Percentiles rank a stretch among this genome's conserved stretches.
These are phyloP conservation scores for Epichloe uncinata DNA, from an alignment of 2,329 filamentous ascomycete genomes.

Conservation along the genomic window DNA sequence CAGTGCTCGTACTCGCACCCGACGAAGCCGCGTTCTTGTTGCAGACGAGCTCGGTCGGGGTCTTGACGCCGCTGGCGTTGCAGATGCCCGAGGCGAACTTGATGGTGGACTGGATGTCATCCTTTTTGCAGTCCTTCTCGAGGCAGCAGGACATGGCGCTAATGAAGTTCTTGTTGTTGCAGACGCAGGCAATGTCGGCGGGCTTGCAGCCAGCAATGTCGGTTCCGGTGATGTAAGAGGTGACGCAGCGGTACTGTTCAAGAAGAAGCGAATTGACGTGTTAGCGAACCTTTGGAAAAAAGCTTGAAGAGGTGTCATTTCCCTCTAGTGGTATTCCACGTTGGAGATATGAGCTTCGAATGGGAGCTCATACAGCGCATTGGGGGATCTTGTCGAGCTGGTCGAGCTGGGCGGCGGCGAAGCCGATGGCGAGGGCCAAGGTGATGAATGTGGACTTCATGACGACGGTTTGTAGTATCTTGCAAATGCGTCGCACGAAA, in stretches of 20 bases:
- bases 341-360: background rate
- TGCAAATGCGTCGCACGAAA: background rate
- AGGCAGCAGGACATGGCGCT: slow-evolving; percentile 29
- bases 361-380: slow-evolving; percentile 14
- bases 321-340: too few relatives aligned
- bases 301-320: background rate
- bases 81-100: slow-evolving; percentile 26
- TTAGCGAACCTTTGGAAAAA: background rate
- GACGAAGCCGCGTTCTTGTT: slow-evolving; percentile 8
- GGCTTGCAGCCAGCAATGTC: slow-evolving; percentile 24
- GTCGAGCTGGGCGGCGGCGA: slow-evolving; percentile 20
- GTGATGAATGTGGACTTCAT: slow-evolving; percentile 24
- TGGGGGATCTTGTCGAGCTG: slow-evolving; percentile 17
- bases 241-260: slow-evolving; percentile 20
- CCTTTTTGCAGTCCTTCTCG: slow-evolving; percentile 18
- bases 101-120: slow-evolving; percentile 22
- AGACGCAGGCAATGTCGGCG: slow-evolving; percentile 28
- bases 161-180: slow-evolving; percentile 27
- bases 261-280: background rate
- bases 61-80: slow-evolving; percentile 20
- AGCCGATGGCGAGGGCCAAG: slow-evolving; percentile 17
- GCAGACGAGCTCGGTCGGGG: slow-evolving; percentile 26
- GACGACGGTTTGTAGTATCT: slow-evolving; percentile 7
- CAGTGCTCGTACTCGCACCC: slow-evolving; percentile 4
- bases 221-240: slow-evolving; percentile 18